Evolutionary conservation across 768 basidiomycete genomes (phyloP).

Genomic region (Xerocomellus dryophilus): DNA sequence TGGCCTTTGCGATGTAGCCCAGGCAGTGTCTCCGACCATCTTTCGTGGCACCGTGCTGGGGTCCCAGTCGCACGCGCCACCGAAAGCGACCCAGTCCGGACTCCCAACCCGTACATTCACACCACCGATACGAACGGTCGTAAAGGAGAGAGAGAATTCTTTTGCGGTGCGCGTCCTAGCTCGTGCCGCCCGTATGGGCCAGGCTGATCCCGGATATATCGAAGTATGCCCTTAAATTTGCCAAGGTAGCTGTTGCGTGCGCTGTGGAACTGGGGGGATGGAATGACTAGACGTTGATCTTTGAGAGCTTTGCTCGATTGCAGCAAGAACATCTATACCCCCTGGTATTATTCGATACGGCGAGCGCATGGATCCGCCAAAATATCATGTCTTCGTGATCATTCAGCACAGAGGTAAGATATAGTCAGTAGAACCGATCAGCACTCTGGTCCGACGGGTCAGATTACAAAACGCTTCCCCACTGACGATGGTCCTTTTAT

Average conservation of each 20-base stretch:
- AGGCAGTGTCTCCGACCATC: slow-evolving; percentile 45
- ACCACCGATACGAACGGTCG: slow-evolving; percentile 24
- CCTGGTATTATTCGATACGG: not conserved
- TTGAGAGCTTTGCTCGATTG: not conserved
- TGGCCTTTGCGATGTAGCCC: slow-evolving; percentile 9
- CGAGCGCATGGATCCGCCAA: not conserved
- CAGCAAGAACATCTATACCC: not conserved
- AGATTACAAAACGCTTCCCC: not conserved
- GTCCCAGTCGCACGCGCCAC: slow-evolving; percentile 42
- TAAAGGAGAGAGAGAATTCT: slow-evolving; percentile 41
- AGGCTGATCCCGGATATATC: not conserved
- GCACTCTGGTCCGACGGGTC: not conserved
- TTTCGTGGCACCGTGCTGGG: slow-evolving; percentile 44
- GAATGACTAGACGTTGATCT: slow-evolving; percentile 3
- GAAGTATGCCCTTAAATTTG: slow-evolving; percentile 54
- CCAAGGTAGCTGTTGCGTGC: slow-evolving; percentile 57
- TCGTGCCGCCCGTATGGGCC: too few relatives aligned
- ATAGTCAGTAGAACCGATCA: not conserved
- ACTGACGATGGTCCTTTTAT: not conserved
- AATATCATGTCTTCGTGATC: not conserved
- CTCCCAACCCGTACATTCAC: slow-evolving; percentile 44
- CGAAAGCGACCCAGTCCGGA: slow-evolving; percentile 41
- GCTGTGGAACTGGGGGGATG: slow-evolving; percentile 46
- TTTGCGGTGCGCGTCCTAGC: slow-evolving; percentile 25
- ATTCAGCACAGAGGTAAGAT: not conserved